Conservation (phyloP, 768 basidiomycete genomes). For the Neoboletus subvelutipes region DNA sequence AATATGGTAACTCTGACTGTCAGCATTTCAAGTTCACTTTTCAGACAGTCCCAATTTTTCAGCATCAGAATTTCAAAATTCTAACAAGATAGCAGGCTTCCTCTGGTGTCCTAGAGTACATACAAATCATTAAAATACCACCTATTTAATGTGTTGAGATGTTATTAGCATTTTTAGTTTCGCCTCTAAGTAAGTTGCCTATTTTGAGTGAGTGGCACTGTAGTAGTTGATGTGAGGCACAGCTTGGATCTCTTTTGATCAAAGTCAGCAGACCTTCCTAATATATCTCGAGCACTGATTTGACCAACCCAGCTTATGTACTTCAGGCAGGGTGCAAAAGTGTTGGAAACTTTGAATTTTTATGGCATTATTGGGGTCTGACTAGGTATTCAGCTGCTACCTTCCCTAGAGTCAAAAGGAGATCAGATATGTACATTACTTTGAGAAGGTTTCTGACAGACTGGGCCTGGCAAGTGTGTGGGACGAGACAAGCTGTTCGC, state of each 20-base stretch:
- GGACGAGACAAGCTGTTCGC: background rate
- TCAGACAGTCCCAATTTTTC: no score
- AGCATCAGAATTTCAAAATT: no score
- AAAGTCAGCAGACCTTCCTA: background rate
- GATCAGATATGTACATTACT: background rate
- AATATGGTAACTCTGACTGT: no score
- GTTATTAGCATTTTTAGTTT: no score
- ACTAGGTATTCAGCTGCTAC: background rate
- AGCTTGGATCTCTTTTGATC: background rate
- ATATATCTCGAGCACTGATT: background rate
- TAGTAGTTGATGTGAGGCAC: background rate
- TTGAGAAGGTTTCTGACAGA: background rate
- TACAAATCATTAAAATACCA: no score
- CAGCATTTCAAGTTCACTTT: no score
- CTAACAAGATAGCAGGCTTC: no score
- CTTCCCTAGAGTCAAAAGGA: background rate
- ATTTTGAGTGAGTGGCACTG: no score
- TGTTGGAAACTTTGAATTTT: background rate
- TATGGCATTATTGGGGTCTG: background rate
- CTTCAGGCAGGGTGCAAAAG: background rate
- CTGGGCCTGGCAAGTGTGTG: background rate
- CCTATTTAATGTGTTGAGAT: no score
- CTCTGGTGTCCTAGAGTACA: no score
- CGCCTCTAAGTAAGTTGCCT: no score
- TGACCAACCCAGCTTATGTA: background rate